These are phyloP conservation scores for Phytophthora cactorum DNA, from an alignment of 352 stramenopile species.

Conservation along the genomic window DNA sequence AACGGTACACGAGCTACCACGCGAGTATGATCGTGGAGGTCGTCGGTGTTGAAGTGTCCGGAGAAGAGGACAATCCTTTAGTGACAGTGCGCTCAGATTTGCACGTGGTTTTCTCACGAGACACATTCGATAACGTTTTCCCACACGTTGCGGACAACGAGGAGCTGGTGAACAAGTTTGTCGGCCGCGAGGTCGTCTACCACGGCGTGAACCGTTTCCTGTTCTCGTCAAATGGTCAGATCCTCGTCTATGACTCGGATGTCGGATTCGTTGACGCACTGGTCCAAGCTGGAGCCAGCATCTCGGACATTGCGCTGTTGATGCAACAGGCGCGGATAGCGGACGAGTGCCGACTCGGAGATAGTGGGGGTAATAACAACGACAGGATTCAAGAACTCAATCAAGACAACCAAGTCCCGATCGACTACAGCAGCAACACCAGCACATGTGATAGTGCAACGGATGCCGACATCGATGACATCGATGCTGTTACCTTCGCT, in stretches of 20 bases:
- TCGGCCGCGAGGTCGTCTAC: conserved; percentile 59
- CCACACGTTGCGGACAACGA: conserved; percentile 63
- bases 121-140: conserved; percentile 65
- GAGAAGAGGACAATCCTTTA: conserved; percentile 48
- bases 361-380: conserved; percentile 20
- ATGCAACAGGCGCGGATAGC: conserved; percentile 62
- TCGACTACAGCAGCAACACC: not conserved
- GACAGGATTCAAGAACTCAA: conserved; percentile 14
- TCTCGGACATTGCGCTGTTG: conserved; percentile 52
- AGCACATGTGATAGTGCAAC: conserved; percentile 9
- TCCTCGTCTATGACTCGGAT: conserved; percentile 63
- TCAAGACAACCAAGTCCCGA: conserved; percentile 15
- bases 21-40: conserved; percentile 38
- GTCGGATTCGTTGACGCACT: conserved; percentile 66
- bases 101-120: conserved; percentile 53
- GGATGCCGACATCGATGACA: conserved; percentile 15
- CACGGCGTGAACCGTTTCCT: conserved; percentile 58
- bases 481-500: not conserved
- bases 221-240: conserved; percentile 49
- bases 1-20: conserved; percentile 51
- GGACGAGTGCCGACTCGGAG: conserved; percentile 45
- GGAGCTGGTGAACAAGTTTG: conserved; percentile 41
- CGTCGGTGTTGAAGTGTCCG: conserved; percentile 48
- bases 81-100: conserved; percentile 53
- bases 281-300: conserved; percentile 40